Base-by-base conservation (phyloP, 2,329 filamentous ascomycete species). In the Fonsecaea pugnacius region DNA sequence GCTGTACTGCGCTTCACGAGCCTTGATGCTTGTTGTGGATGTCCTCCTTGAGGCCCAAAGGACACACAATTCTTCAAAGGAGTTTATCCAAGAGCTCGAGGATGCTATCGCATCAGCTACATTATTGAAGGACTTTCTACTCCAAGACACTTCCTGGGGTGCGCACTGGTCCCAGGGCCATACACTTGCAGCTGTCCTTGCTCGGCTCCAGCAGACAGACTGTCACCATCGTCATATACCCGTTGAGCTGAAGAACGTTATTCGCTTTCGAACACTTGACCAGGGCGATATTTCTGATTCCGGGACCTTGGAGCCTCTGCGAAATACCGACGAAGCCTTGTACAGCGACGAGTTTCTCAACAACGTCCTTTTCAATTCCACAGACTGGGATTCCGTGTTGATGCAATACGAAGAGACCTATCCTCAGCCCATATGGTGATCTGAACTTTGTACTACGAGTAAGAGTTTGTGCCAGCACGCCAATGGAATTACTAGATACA, bases 11-110 rank as follows among this genome's bases (percentile, higher is more conserved):
- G 24, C 27, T 43, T 43, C 55, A n/a, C 32, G 55, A 30, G 55
- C 55, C 14, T 43, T 58, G 35, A 58, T 58, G 55, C 35, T 58
- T 30, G 55, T 58, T 21, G 55, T 58, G 14, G 55, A 58, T 33
- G 55, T 40, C 24, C n/a, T 43, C 16, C 38, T 36, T n/a, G 35
- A 58, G 27, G 24, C 55, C 14, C 35, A 36, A 14, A 36, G 38
- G 18, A 30, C 27, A 43, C 18, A 9, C 9, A 30, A 9, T 6
- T 46, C 30, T 30, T n/a, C 55, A 14, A 24, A 43, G 55, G 33
- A 38, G 18, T 46, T 58, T 36, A 40, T 58, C n/a, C 27, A 32
- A n/a, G 43, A 40, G 24, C 36, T 58, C 4, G 33, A 58, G 4
- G 30, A 36, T 9, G 55, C 55, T 10, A 16, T 58, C 7, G 18